These are phyloP conservation scores for Acacia confusa DNA, from an alignment of 306 rosid genomes.

Conservation along the genomic window DNA sequence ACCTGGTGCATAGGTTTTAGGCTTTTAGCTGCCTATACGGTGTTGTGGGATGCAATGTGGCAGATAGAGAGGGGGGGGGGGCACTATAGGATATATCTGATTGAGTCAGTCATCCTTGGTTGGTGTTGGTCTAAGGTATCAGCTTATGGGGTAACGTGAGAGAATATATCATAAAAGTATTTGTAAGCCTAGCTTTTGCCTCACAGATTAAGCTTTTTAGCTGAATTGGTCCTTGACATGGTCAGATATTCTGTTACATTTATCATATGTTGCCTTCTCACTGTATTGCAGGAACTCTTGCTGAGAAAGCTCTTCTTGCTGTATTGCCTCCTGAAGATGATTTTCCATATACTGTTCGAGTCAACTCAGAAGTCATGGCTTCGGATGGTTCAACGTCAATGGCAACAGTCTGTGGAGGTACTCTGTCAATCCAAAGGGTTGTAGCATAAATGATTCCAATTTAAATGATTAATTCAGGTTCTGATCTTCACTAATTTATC, in stretches of 20 bases:
- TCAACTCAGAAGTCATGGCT: slow-evolving; percentile 96
- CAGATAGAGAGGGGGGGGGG: background rate
- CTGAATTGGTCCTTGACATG: too few species aligned
- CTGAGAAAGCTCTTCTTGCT: slow-evolving; percentile 96
- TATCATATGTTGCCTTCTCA: background rate
- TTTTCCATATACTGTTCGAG: slow-evolving; percentile 83
- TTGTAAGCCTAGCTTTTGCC: background rate
- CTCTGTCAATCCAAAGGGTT: background rate
- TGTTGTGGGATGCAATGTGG: background rate
- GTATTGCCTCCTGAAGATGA: slow-evolving; percentile 88
- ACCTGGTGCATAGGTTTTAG: background rate
- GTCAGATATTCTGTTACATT: too few species aligned
- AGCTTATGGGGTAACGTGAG: background rate
- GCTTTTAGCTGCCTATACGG: background rate
- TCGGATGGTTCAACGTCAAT: slow-evolving; percentile 99
- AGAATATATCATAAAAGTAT: background rate
- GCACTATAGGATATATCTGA: background rate
- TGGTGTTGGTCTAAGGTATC: background rate
- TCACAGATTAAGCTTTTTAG: too few species aligned
- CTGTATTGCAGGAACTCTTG: slow-evolving; percentile 77
- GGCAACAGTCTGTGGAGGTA: slow-evolving; percentile 99
- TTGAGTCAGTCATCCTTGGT: background rate
- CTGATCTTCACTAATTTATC: slow-evolving; percentile 4
- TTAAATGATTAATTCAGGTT: slow-evolving; percentile 11
- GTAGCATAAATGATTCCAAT: slow-evolving; percentile 6